Percentiles rank a stretch among this genome's conserved stretches.
phyloP scores from a whole-genome alignment of 495 filamentous ascomycete species.

The Gamarada debralockiae region DNA sequence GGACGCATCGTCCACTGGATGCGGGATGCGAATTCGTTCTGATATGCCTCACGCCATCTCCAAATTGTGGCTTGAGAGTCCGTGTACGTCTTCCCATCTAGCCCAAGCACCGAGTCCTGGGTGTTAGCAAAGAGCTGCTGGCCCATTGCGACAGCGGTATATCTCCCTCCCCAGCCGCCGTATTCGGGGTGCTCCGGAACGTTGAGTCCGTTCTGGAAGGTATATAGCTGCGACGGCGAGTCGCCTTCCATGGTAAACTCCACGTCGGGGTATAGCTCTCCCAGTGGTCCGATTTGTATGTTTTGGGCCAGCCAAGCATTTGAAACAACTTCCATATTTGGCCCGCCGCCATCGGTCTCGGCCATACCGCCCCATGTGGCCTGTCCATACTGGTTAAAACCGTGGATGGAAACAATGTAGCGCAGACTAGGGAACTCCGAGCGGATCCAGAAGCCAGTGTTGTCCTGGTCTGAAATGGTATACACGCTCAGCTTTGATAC shows the following conservation, averaged over 20 bases:
- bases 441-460: constrained; percentile 44
- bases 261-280: constrained; percentile 35
- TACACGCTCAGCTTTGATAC: constrained; percentile 39
- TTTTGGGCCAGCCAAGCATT: constrained; percentile 41
- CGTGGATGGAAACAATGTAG: constrained; percentile 41
- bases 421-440: constrained; percentile 37
- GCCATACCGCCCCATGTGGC: constrained; percentile 44
- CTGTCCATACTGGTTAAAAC: constrained; percentile 44
- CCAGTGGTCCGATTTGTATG: constrained; percentile 39
- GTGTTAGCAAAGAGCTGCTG: not conserved
- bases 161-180: constrained; percentile 45
- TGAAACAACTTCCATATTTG: constrained; percentile 33
- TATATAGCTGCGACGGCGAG: constrained; percentile 41
- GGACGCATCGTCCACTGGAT: constrained; percentile 46
- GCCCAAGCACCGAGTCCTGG: not conserved
- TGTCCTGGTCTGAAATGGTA: constrained; percentile 45
- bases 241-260: constrained; percentile 43
- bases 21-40: constrained; percentile 45
- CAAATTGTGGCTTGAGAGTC: constrained; percentile 45
- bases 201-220: constrained; percentile 43
- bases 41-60: constrained; percentile 43
- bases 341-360: constrained; percentile 42
- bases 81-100: constrained; percentile 12
- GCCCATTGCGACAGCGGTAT: constrained; percentile 23
- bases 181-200: constrained; percentile 38